A percentile compares a stretch with the other conserved stretches of the same genome.
phyloP scores from a whole-genome alignment of 2,329 filamentous ascomycete genomes.

The Biscogniauxia marginata region DNA sequence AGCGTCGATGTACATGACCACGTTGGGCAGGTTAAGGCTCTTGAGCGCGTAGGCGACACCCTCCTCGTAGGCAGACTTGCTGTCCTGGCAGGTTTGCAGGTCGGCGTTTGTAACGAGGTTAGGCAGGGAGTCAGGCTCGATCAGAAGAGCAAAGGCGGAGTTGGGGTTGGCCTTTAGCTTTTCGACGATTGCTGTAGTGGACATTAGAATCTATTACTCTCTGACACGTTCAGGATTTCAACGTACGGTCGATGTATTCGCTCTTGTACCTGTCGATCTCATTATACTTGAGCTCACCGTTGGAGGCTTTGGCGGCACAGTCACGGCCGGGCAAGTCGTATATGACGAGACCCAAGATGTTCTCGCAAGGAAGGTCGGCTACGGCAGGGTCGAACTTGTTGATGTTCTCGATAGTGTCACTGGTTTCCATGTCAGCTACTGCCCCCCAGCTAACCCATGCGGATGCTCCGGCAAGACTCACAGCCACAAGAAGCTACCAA shows the following conservation, averaged over 20 bases:
- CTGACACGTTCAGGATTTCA: not conserved
- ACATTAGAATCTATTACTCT: not conserved
- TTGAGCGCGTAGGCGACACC: conserved; percentile 53
- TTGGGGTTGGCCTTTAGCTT: conserved; percentile 47
- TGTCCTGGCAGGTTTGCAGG: conserved; percentile 48
- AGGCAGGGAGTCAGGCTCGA: conserved; percentile 58
- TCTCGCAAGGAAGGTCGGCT: conserved; percentile 41
- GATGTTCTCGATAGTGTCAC: conserved; percentile 52
- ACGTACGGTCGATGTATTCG: conserved; percentile 49
- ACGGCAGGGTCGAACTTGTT: conserved; percentile 48
- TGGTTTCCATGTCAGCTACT: conserved; percentile 22
- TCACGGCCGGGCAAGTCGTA: conserved; percentile 61
- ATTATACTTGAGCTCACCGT: conserved; percentile 54
- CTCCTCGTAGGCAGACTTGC: conserved; percentile 48
- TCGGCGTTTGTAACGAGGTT: conserved; percentile 59
- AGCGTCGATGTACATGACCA: conserved; percentile 59
- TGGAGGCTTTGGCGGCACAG: conserved; percentile 57
- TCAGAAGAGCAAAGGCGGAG: conserved; percentile 44
- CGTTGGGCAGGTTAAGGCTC: conserved; percentile 55
- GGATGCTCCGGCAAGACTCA: conserved; percentile 29
- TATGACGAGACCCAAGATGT: conserved; percentile 49
- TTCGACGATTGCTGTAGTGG: conserved; percentile 37
- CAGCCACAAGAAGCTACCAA: conserved; percentile 56
- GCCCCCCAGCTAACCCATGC: not conserved
- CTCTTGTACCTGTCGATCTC: conserved; percentile 53